A percentile compares a stretch with the other conserved stretches of the same genome.
These are phyloP conservation scores for Diplotaxis tenuifolia DNA, from an alignment of 345 rosid species.

Conservation along the genomic window DNA sequence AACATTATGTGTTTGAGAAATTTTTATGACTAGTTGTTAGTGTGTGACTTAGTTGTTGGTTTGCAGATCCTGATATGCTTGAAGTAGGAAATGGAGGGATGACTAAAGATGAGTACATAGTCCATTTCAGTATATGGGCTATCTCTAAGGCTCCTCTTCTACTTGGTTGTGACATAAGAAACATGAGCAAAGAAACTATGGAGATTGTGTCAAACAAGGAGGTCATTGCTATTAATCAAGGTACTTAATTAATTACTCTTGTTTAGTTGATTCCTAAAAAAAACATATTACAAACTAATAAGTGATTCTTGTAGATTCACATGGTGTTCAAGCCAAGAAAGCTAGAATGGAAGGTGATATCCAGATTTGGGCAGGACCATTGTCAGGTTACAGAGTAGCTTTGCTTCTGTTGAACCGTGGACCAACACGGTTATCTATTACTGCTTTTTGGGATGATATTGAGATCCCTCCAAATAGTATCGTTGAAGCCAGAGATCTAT, in stretches of 20 bases:
- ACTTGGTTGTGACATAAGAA: conserved; percentile 78
- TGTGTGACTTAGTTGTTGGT: conserved; percentile 16
- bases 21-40: background rate
- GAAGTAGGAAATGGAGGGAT: conserved; percentile 99
- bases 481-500: conserved; percentile 64
- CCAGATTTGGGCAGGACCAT: conserved; percentile 83
- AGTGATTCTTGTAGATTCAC: conserved; percentile 44
- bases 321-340: conserved; percentile 80
- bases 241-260: conserved; percentile 30
- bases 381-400: conserved; percentile 54
- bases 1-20: background rate
- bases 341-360: conserved; percentile 59
- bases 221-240: conserved; percentile 84
- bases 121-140: conserved; percentile 92
- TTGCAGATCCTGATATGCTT: conserved; percentile 94
- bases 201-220: conserved; percentile 66
- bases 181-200: conserved; percentile 54
- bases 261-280: background rate
- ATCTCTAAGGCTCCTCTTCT: conserved; percentile 88
- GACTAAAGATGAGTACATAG: conserved; percentile 76
- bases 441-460: conserved; percentile 73
- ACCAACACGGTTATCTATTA: conserved; percentile 32
- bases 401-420: conserved; percentile 65
- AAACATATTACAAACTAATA: background rate
- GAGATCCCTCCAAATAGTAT: conserved; percentile 49